Evolutionary conservation across 345 rosid genomes (phyloP), one percentile per base, ranked within the genome.

Genomic region (Eucalyptus rudis): DNA sequence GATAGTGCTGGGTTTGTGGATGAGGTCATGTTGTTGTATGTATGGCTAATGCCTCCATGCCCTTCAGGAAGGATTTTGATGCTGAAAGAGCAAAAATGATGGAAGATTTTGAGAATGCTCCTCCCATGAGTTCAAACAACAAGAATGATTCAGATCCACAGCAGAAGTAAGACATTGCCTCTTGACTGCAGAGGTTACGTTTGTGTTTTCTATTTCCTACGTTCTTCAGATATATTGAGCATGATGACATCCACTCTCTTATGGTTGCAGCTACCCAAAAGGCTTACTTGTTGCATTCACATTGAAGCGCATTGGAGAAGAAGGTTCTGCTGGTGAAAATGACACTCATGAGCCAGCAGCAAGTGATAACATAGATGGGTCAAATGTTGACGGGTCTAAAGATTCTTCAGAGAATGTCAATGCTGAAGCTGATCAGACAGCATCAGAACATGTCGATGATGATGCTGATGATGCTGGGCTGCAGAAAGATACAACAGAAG

Each of bases 241-340:
- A 86, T 87, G 86, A 44, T 62, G 90, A 71, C 71, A 87, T 59
- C 90, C 8, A 49, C 66, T 49, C 58, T 79, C 83, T 19, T 36
- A 49, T 44, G 64, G 54, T 50, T 33, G 49, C 94, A 97, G 99
- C 87, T 95, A 97, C 89, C 97, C 98, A 47, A 96, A 94, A 94
- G 99, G 98, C 86, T 93, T 98, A 90, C 93, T 98, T 87, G 95
- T 97, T 89, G 96, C 98, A 56, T 98, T 98, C 92, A 89, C 94
- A 33, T 92, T 98, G 84, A 97, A 96, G 94, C 92, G 89, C 58
- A 88, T 86, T 47, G 90, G 88, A 68, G 89, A 94, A 90, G 96
- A 91, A 76, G 92, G 15, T 86, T 88, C 95, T 43, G 64, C 80
- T 4, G 95, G 93, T 62, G 84, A 89, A 64, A 93, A 93, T 66